These are phyloP conservation scores for Aphanomyces astaci DNA, from an alignment of 352 stramenopile species.

Conservation along the genomic window DNA sequence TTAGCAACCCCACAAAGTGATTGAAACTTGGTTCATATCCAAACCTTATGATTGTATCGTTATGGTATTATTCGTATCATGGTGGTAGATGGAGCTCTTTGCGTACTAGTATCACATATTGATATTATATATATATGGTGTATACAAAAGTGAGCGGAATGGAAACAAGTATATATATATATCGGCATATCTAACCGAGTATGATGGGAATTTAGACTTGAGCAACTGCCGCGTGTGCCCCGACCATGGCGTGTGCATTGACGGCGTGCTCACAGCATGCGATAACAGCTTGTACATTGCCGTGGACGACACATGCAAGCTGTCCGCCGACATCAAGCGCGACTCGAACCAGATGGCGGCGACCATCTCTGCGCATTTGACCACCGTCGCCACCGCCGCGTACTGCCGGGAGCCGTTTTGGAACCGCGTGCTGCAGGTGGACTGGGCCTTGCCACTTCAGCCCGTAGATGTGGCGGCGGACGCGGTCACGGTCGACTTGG, in stretches of 20 bases:
- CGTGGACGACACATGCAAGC: neutral
- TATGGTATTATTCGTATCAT: no score
- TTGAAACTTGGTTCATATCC: no score
- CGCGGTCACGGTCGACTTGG: neutral
- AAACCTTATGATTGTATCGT: no score
- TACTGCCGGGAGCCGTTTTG: neutral
- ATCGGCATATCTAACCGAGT: no score
- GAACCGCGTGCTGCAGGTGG: neutral
- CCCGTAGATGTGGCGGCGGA: neutral
- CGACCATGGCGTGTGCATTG: neutral
- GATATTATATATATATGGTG: no score
- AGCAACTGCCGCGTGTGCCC: conserved; percentile 18
- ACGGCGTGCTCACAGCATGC: neutral
- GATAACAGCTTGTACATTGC: neutral
- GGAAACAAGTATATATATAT: no score
- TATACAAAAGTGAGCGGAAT: no score
- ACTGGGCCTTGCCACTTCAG: neutral
- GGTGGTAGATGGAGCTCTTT: no score
- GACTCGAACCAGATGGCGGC: conserved; percentile 12
- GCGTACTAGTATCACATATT: no score
- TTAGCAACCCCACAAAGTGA: no score
- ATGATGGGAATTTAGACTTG: conserved; percentile 12
- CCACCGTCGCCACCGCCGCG: neutral
- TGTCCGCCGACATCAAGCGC: neutral
- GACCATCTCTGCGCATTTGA: neutral